Evolutionary conservation across 805 yeast genomes (phyloP).

Genomic region (Suhomyces faveliae): DNA sequence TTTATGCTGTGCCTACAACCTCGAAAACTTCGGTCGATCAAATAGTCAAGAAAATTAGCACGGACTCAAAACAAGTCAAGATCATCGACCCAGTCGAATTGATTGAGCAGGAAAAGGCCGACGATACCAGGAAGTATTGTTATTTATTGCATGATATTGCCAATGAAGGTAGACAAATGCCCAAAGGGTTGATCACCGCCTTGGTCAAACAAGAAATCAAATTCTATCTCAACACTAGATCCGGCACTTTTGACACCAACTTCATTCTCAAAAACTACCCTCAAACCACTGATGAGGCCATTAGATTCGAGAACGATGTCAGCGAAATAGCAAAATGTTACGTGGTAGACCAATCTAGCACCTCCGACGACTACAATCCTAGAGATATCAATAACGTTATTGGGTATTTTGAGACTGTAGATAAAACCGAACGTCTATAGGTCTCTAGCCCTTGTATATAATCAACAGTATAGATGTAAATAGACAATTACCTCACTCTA

Average conservation of each 20-base stretch:
- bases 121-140: slow-evolving; percentile 47
- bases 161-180: slow-evolving; percentile 25
- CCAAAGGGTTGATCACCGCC: slow-evolving; percentile 52
- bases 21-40: slow-evolving; percentile 17
- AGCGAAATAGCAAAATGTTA: slow-evolving; percentile 46
- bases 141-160: slow-evolving; percentile 49
- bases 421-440: slow-evolving; percentile 33
- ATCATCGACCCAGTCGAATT: slow-evolving; percentile 53
- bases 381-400: slow-evolving; percentile 46
- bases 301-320: slow-evolving; percentile 70
- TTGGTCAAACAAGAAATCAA: slow-evolving; percentile 41
- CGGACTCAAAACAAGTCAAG: slow-evolving; percentile 24
- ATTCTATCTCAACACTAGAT: slow-evolving; percentile 34
- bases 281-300: slow-evolving; percentile 59
- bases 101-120: slow-evolving; percentile 44
- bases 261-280: slow-evolving; percentile 62
- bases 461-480: background rate
- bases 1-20: slow-evolving; percentile 40
- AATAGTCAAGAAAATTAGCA: slow-evolving; percentile 15
- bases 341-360: slow-evolving; percentile 21
- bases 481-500: background rate
- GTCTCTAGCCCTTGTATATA: background rate
- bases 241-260: slow-evolving; percentile 42
- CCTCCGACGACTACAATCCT: slow-evolving; percentile 17
- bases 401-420: slow-evolving; percentile 66